These are phyloP conservation scores for Boletales sp. DNA, from an alignment of 768 basidiomycete genomes.

Conservation along the genomic window DNA sequence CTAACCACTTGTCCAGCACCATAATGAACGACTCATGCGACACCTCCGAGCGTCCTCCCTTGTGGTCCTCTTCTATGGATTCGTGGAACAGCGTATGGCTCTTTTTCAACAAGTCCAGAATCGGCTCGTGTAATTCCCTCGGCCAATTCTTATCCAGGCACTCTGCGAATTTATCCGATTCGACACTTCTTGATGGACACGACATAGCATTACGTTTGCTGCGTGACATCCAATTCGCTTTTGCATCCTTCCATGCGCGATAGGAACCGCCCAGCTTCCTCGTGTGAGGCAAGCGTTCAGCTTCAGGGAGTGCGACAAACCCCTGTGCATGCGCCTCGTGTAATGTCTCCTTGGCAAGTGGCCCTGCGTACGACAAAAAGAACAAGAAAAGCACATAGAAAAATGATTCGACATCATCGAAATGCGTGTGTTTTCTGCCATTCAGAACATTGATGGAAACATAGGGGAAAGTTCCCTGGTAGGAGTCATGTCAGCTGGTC, in stretches of 20 bases:
- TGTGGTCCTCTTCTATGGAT: not conserved
- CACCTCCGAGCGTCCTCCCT: not conserved
- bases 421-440: not conserved
- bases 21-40: not conserved
- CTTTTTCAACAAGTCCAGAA: too few relatives aligned
- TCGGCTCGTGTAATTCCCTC: not conserved
- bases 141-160: not conserved
- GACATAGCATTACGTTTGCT: not conserved
- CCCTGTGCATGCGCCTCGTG: not conserved
- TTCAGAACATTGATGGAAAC: not conserved
- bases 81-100: too few relatives aligned
- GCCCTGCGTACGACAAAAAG: not conserved
- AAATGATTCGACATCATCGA: not conserved
- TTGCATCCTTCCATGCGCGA: not conserved
- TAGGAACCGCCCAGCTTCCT: not conserved
- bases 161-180: not conserved
- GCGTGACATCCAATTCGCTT: too few relatives aligned
- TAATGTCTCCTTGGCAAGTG: not conserved
- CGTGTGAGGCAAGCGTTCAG: not conserved
- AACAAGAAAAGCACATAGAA: not conserved
- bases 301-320: not conserved
- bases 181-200: not conserved
- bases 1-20: not conserved
- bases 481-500: too few relatives aligned
- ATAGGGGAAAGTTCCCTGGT: not conserved